Base-by-base conservation (phyloP, 768 basidiomycete genomes). In the Pleurotus djamor region DNA sequence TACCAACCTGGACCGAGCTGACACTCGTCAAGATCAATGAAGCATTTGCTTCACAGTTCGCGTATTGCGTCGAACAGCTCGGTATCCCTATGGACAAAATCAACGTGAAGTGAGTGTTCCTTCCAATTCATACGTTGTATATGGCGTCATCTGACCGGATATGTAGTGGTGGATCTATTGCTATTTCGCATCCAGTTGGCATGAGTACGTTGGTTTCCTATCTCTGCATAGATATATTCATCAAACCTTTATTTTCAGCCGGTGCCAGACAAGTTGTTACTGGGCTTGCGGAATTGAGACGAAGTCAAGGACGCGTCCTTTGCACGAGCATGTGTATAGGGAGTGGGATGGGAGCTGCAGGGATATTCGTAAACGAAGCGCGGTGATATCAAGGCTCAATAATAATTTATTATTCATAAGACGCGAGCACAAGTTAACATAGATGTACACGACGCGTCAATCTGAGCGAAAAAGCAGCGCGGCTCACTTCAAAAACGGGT, bases 1-100 rank as follows among this genome's bases (percentile, higher is more conserved):
- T 36, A 13, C 5, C 28, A 10, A 37, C 51, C 41, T 35, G 32
- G 45, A 52, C 57, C 28, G 57, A 17, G 56, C 50, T 56, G 45
- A 50, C 21, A 52, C 16, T 21, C 55, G 33, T 60, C 9, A 61
- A 93, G 91, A 89, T 92, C 63, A 93, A 94, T 59, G 91, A 95
- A 72, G 94, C 94, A 0, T 96, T 96, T 61, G 94, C 93, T 0
- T 94, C 92, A 1, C 94, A 96, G 68, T 96, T 93, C 60, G 92
- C 91, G n/a, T 90, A 94, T 73, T 95, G 92, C 55, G 86, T 96
- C 6, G 89, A 96, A 66, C 78, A 92, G 66, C 80, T 96, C 28
- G 76, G 80, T 32, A 79, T 96, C 48, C 84, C 88, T 2, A 85
- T 90, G 14, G 82, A 86, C 65, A 94, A 88, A 71, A 88, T 95